phyloP scores from a whole-genome alignment of 2,329 filamentous ascomycete species.

The Emergomyces orientalis region DNA sequence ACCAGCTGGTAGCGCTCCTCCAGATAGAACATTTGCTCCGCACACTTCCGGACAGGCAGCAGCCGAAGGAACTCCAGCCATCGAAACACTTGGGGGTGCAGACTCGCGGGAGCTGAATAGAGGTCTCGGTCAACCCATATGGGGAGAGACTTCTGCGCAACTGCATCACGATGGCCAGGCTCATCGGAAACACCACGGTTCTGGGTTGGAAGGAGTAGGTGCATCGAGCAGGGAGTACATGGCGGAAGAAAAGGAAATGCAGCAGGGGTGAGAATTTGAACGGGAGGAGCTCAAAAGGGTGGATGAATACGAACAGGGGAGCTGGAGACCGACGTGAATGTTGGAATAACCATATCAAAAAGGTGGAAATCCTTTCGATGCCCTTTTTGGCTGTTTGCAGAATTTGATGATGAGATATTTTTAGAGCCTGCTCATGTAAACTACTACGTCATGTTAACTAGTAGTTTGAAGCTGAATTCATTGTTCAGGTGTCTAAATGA shows the following conservation, averaged over 20 bases:
- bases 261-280: background rate
- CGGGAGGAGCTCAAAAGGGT: background rate
- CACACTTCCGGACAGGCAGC: conserved; percentile 28
- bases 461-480: background rate
- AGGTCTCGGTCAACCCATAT: conserved; percentile 44
- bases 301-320: background rate
- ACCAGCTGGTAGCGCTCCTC: conserved; percentile 55
- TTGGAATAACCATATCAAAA: background rate
- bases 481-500: background rate
- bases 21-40: conserved; percentile 39
- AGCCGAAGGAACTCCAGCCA: conserved; percentile 29
- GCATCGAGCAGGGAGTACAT: conserved; percentile 20
- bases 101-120: conserved; percentile 47
- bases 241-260: conserved; percentile 13
- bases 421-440: background rate
- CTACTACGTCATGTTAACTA: background rate
- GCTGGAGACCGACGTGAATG: background rate
- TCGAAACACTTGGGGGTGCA: conserved; percentile 42
- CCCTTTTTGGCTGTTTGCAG: background rate
- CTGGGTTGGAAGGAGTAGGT: conserved; percentile 39
- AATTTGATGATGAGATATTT: background rate
- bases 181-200: conserved; percentile 33
- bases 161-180: conserved; percentile 38
- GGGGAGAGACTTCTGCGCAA: conserved; percentile 42
- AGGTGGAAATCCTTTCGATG: background rate